Evolutionary conservation across 78 protist genomes (phyloP).

Genomic region (Guillardia theta): DNA sequence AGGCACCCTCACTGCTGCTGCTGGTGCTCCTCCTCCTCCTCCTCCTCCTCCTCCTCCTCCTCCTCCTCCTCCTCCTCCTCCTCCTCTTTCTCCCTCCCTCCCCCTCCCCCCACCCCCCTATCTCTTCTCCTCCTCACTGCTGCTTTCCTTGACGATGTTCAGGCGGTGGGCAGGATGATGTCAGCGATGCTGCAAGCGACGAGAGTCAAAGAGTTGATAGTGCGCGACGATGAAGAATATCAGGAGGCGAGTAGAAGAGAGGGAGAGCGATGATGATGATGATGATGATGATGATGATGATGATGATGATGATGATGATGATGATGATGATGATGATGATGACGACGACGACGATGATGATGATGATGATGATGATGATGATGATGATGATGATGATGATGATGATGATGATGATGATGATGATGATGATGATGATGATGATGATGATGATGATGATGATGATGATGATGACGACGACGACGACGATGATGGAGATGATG

Average conservation of each 20-base stretch:
- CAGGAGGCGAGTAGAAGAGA: background rate
- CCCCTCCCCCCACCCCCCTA: too few relatives aligned
- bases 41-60: background rate
- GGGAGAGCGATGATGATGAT: background rate
- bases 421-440: background rate
- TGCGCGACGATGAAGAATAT: background rate
- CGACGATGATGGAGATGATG: background rate
- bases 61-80: background rate
- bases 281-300: background rate
- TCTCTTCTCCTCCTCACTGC: too few relatives aligned
- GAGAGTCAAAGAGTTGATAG: background rate
- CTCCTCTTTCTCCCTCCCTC: background rate
- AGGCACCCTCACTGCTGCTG: too few relatives aligned
- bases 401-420: background rate
- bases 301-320: background rate
- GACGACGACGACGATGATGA: background rate
- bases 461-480: background rate
- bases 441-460: background rate
- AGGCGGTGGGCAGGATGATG: slow-evolving; percentile 9
- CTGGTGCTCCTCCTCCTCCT: too few relatives aligned
- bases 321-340: background rate
- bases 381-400: background rate
- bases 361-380: background rate
- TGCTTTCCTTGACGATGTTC: background rate
- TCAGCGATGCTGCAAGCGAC: background rate